These are phyloP conservation scores for Carex myosuroides DNA, from an alignment of 176 grass and related monocot species.

Conservation along the genomic window DNA sequence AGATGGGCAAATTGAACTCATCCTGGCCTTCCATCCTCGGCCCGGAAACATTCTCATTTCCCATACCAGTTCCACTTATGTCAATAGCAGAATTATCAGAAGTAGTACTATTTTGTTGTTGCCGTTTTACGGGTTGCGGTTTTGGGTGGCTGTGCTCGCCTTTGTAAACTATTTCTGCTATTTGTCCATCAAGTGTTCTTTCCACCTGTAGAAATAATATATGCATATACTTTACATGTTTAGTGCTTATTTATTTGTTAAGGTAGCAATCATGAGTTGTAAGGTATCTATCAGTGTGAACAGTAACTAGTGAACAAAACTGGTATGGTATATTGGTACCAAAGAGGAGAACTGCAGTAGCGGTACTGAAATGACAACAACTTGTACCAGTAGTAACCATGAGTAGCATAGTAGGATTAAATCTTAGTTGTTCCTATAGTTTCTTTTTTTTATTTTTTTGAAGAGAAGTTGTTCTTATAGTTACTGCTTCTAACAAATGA, in stretches of 20 bases:
- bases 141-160: conserved; percentile 58
- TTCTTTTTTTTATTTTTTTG: no score
- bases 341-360: background rate
- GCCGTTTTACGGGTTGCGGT: conserved; percentile 21
- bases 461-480: no score
- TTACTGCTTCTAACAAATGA: background rate
- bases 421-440: background rate
- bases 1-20: conserved; percentile 6
- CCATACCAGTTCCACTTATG: background rate
- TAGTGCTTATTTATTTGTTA: background rate
- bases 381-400: background rate
- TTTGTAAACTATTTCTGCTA: conserved; percentile 98
- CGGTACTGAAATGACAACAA: background rate
- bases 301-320: background rate
- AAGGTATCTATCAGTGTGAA: background rate
- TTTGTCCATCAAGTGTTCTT: conserved; percentile 69
- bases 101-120: conserved; percentile 2
- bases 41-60: background rate
- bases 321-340: background rate
- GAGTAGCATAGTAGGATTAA: background rate
- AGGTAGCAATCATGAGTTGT: background rate
- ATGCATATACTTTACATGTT: background rate
- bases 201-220: conserved; percentile 36
- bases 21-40: conserved; percentile 8
- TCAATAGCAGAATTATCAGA: conserved; percentile 2